These are phyloP conservation scores for Taphrina sp. DNA, from an alignment of 1,139 yeast genomes.

Conservation along the genomic window DNA sequence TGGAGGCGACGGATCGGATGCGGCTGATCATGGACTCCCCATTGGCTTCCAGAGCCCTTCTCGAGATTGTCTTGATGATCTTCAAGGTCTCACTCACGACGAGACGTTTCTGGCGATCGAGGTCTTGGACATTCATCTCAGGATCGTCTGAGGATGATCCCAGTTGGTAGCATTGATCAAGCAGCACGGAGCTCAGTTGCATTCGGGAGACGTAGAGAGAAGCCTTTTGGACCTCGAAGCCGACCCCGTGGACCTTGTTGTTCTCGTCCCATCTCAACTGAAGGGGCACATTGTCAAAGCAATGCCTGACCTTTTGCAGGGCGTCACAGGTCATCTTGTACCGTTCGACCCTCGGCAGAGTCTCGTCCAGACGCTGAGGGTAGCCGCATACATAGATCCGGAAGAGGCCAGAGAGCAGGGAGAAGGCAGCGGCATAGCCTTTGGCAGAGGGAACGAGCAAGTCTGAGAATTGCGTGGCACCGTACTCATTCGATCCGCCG, in stretches of 20 bases:
- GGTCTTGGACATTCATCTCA: not conserved
- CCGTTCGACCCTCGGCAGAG: not conserved
- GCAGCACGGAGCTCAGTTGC: slow-evolving; percentile 12
- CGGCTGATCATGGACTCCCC: slow-evolving; percentile 8
- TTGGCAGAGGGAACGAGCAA: slow-evolving; percentile 10
- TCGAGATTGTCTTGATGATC: slow-evolving; percentile 8
- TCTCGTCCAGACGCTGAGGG: not conserved
- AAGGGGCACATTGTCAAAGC: slow-evolving; percentile 1
- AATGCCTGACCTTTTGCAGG: not conserved
- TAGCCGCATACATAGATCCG: not conserved
- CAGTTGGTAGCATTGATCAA: slow-evolving; percentile 6
- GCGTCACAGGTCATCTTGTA: slow-evolving; percentile 2
- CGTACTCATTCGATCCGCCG: not conserved
- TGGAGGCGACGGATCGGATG: slow-evolving; percentile 6
- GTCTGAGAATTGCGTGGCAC: not conserved
- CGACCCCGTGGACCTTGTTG: slow-evolving; percentile 16
- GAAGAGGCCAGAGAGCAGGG: not conserved
- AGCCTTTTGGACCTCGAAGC: slow-evolving; percentile 22
- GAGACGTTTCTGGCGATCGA: slow-evolving; percentile 5
- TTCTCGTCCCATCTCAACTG: slow-evolving; percentile 9
- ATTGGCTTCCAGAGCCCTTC: slow-evolving; percentile 11
- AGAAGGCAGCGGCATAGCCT: slow-evolving; percentile 5
- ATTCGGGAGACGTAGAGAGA: slow-evolving; percentile 1
- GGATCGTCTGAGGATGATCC: not conserved
- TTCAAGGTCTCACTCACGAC: slow-evolving; percentile 13